A percentile compares a stretch with the other conserved stretches of the same genome.
Evolutionary conservation across 176 grass and related monocot species (phyloP).

Genomic region (Musa acuminata): DNA sequence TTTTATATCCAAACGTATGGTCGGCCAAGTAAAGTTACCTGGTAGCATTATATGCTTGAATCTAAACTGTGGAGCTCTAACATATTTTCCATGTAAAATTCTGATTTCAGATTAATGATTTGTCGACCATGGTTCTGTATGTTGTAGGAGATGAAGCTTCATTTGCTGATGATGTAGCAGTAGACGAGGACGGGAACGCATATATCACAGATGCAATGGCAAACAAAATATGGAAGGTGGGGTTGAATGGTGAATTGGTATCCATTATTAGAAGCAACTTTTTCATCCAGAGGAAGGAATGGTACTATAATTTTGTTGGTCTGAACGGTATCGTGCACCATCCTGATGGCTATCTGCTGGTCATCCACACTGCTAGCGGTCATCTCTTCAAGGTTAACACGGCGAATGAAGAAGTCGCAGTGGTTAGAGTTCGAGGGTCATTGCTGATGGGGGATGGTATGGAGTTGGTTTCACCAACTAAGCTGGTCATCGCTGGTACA

Average conservation of each 20-base stretch:
- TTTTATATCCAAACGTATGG: too few relatives aligned
- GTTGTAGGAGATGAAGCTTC: slow-evolving; percentile 42
- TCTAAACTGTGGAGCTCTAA: not conserved
- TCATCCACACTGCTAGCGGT: slow-evolving; percentile 69
- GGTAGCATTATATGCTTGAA: not conserved
- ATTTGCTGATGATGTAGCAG: slow-evolving; percentile 64
- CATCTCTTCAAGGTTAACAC: slow-evolving; percentile 69
- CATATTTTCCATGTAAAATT: not conserved
- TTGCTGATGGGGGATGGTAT: slow-evolving; percentile 60
- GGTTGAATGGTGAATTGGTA: slow-evolving; percentile 49
- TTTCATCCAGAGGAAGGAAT: slow-evolving; percentile 45
- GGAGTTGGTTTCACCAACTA: slow-evolving; percentile 59
- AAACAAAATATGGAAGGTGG: slow-evolving; percentile 85
- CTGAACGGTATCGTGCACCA: slow-evolving; percentile 77
- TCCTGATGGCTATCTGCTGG: slow-evolving; percentile 74
- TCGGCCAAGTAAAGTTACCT: not conserved
- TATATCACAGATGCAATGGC: slow-evolving; percentile 61
- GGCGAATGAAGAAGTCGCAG: slow-evolving; percentile 22
- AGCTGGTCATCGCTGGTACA: slow-evolving; percentile 53
- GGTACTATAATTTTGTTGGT: slow-evolving; percentile 43
- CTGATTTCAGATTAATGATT: not conserved
- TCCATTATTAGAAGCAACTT: slow-evolving; percentile 45
- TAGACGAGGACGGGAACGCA: slow-evolving; percentile 66
- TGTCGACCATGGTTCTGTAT: slow-evolving; percentile 1
- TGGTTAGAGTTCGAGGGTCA: slow-evolving; percentile 56